Conservation (phyloP, 164 flowering plant species). For the Sextonia rubra region DNA sequence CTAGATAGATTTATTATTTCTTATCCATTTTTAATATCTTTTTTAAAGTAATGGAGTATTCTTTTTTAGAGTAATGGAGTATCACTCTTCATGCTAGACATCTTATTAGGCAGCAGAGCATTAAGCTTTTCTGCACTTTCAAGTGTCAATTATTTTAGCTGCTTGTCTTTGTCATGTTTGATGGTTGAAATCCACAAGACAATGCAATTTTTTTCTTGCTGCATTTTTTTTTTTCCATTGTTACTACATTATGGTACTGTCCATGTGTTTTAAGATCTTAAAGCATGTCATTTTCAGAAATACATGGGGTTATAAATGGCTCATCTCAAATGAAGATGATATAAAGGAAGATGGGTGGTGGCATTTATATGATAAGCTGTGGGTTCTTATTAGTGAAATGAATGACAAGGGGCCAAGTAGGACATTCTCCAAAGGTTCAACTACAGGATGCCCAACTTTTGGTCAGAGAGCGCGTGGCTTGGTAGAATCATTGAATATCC, state of each 20-base stretch:
- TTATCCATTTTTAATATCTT: too few species aligned
- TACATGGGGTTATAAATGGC: constrained; percentile 19
- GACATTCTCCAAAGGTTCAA: constrained; percentile 47
- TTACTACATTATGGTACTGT: background rate
- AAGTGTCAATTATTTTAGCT: background rate
- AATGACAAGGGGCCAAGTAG: constrained; percentile 84
- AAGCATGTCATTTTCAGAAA: constrained; percentile 22
- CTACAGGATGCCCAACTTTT: constrained; percentile 63
- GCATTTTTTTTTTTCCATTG: background rate
- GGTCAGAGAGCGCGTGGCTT: constrained; percentile 99
- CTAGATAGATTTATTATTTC: too few species aligned
- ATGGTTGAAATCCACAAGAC: background rate
- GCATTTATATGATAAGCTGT: constrained; percentile 76
- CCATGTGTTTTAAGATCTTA: constrained; percentile 3
- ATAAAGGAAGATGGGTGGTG: constrained; percentile 65
- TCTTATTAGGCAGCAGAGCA: constrained; percentile 1
- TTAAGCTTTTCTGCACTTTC: background rate
- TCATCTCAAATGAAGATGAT: constrained; percentile 31
- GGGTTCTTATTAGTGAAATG: constrained; percentile 70
- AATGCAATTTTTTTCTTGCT: background rate
- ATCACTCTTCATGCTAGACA: background rate
- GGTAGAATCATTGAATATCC: constrained; percentile 93
- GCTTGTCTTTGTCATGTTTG: background rate
- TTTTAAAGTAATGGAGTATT: too few species aligned
- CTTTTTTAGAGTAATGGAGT: too few species aligned